phyloP scores from a whole-genome alignment of 1,139 yeast genomes.

The Zygosaccharomyces pseudobailii region DNA sequence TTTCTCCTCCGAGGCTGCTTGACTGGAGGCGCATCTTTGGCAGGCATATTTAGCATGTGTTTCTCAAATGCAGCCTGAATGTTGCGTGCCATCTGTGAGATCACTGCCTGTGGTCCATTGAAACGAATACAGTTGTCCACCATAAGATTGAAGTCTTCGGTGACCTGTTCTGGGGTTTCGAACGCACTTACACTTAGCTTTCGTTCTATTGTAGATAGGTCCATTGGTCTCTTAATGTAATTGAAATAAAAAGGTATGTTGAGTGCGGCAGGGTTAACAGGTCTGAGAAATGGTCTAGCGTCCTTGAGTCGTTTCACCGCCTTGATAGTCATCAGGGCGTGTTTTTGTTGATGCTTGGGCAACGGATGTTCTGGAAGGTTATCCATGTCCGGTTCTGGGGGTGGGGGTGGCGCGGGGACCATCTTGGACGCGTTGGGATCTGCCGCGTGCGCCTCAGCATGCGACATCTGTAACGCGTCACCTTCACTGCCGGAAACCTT shows the following conservation, averaged over 20 bases:
- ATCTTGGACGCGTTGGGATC: constrained; percentile 2
- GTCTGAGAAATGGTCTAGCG: constrained; percentile 82
- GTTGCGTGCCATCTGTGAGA: constrained; percentile 86
- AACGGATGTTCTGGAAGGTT: constrained; percentile 66
- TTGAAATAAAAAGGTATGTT: constrained; percentile 90
- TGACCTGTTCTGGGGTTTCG: constrained; percentile 60
- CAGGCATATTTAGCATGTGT: constrained; percentile 89
- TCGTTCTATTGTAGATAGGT: constrained; percentile 81
- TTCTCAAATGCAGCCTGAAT: constrained; percentile 90
- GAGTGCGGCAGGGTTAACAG: constrained; percentile 84
- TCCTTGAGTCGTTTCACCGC: constrained; percentile 89
- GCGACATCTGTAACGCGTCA: constrained; percentile 12
- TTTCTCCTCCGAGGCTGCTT: constrained; percentile 17
- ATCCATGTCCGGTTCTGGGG: constrained; percentile 65
- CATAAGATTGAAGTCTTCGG: constrained; percentile 80
- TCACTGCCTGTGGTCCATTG: constrained; percentile 79
- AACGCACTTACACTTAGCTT: constrained; percentile 70
- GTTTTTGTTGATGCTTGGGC: constrained; percentile 75
- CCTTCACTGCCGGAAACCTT: too few relatives aligned
- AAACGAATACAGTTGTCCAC: constrained; percentile 76
- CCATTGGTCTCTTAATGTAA: constrained; percentile 86
- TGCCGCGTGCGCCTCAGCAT: background rate
- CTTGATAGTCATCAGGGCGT: constrained; percentile 59
- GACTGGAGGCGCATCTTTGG: constrained; percentile 52
- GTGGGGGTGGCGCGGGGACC: constrained; percentile 66